phyloP scores from a whole-genome alignment of 2,329 filamentous ascomycete genomes.

The Cordyceps militaris region DNA sequence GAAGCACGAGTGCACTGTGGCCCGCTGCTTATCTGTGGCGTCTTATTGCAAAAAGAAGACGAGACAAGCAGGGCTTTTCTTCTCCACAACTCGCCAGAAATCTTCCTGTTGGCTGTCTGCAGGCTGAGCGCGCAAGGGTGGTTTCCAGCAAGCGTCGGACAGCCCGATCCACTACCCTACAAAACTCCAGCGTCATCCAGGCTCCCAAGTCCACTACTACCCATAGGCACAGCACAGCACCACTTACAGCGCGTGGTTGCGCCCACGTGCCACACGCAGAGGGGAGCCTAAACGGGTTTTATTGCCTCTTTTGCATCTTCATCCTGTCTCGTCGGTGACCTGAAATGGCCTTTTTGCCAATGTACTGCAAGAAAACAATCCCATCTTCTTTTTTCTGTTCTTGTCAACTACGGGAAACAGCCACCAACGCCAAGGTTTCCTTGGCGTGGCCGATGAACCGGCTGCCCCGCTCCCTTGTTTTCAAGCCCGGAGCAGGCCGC shows the following conservation, averaged over 20 bases:
- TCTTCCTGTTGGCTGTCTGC: background rate
- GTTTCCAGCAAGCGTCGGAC: background rate
- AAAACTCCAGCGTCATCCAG: background rate
- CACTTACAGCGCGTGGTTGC: background rate
- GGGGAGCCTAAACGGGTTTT: background rate
- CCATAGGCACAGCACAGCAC: background rate
- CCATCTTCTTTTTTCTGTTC: no score
- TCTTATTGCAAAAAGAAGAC: background rate
- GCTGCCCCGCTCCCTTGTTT: background rate
- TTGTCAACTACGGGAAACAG: no score
- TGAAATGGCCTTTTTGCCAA: background rate
- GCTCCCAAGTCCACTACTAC: no score
- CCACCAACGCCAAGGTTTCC: background rate
- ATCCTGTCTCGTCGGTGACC: background rate
- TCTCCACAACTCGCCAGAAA: background rate
- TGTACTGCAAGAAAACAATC: background rate
- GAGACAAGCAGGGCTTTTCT: background rate
- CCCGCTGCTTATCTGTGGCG: background rate
- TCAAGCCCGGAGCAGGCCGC: conserved; percentile 1
- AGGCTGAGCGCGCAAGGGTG: background rate
- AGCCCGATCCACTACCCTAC: background rate
- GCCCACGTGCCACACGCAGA: background rate
- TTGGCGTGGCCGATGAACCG: background rate
- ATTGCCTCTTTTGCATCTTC: background rate
- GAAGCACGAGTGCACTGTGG: background rate